phyloP scores from a whole-genome alignment of 2,329 filamentous ascomycete species.

The Alternaria panax region DNA sequence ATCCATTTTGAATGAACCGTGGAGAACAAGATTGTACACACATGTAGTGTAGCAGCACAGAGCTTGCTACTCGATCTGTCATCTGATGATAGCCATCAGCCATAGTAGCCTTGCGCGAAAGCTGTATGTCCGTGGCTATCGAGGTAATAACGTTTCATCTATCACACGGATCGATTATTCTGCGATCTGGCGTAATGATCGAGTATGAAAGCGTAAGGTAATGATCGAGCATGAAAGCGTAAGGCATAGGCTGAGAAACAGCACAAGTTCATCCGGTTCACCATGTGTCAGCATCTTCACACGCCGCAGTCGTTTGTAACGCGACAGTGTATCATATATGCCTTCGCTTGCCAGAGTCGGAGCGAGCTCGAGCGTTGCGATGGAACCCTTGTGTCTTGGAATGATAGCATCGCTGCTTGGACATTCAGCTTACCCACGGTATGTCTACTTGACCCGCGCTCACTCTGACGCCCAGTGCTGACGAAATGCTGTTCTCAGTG shows the following conservation, averaged over 20 bases:
- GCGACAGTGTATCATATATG: background rate
- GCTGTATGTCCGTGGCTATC: background rate
- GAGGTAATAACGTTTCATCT: background rate
- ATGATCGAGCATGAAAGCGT: background rate
- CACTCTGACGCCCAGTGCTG: background rate
- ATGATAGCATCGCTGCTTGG: background rate
- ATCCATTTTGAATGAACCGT: background rate
- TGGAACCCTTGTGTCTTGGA: background rate
- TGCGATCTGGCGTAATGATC: background rate
- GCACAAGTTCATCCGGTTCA: background rate
- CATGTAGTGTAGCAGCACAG: background rate
- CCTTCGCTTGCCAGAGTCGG: background rate
- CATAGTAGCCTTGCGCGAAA: background rate
- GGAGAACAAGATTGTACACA: background rate
- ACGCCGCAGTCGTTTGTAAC: background rate
- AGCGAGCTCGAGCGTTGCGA: background rate
- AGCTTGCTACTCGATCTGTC: background rate
- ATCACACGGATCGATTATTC: background rate
- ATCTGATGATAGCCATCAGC: background rate
- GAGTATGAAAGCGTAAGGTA: background rate
- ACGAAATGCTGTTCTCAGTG: background rate
- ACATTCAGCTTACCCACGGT: background rate
- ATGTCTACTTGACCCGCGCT: background rate
- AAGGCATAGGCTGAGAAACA: background rate
- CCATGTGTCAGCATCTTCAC: background rate